phyloP scores from a whole-genome alignment of 2,329 filamentous ascomycete species.

The Calonectria crousiana region DNA sequence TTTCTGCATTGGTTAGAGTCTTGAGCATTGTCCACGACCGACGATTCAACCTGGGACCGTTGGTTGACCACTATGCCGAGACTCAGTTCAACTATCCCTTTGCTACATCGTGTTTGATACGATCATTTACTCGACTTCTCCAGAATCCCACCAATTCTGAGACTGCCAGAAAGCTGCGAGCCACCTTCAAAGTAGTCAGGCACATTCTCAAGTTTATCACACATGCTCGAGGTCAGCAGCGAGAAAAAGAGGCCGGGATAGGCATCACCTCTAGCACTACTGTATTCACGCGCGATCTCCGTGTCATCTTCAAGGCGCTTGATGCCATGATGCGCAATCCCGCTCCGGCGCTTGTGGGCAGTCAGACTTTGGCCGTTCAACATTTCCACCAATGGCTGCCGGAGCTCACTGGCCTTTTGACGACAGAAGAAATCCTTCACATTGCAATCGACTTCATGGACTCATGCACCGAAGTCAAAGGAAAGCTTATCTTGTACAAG shows the following conservation, averaged over 20 bases:
- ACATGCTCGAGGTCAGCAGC: slow-evolving; percentile 87
- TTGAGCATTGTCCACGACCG: slow-evolving; percentile 95
- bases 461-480: slow-evolving; percentile 87
- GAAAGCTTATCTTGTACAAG: slow-evolving; percentile 92
- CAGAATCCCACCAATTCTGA: slow-evolving; percentile 86
- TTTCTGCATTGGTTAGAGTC: slow-evolving; percentile 89
- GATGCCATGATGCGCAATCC: slow-evolving; percentile 91
- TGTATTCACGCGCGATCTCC: slow-evolving; percentile 84
- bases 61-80: slow-evolving; percentile 93
- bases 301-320: slow-evolving; percentile 89
- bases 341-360: slow-evolving; percentile 88
- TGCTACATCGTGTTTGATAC: slow-evolving; percentile 87
- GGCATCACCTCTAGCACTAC: slow-evolving; percentile 82
- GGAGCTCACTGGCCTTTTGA: slow-evolving; percentile 82
- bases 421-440: slow-evolving; percentile 86
- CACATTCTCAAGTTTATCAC: slow-evolving; percentile 96
- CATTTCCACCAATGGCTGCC: slow-evolving; percentile 99
- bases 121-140: slow-evolving; percentile 87
- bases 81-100: slow-evolving; percentile 93
- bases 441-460: slow-evolving; percentile 95
- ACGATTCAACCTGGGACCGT: slow-evolving; percentile 88
- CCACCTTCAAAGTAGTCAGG: slow-evolving; percentile 93
- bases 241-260: slow-evolving; percentile 87
- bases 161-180: slow-evolving; percentile 84
- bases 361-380: slow-evolving; percentile 93